A percentile compares a stretch with the other conserved stretches of the same genome.
Conservation (phyloP, 2,329 filamentous ascomycete species). For the Cladosporium oxysporum region DNA sequence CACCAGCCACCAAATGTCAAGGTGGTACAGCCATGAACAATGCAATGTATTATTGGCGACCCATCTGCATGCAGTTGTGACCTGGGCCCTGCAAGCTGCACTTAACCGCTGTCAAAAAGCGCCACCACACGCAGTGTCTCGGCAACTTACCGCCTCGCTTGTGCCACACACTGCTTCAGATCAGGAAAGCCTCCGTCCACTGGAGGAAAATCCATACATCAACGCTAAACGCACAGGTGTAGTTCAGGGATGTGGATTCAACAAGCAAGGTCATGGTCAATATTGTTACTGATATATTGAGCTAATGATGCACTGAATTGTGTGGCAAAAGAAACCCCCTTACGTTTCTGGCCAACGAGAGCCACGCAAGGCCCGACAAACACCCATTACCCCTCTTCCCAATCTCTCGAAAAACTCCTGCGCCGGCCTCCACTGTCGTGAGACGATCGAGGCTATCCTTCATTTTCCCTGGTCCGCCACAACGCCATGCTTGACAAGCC, state of each 20-base stretch:
- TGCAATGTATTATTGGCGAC: background rate
- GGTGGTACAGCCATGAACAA: background rate
- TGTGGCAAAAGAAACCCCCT: conserved; percentile 1
- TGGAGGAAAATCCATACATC: background rate
- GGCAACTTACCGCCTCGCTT: conserved; percentile 4
- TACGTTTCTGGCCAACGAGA: conserved; percentile 1
- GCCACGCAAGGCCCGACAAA: conserved; percentile 5
- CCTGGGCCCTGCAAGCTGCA: background rate
- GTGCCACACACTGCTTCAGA: background rate
- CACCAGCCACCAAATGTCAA: background rate
- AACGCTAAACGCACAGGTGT: background rate
- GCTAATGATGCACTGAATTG: conserved; percentile 5
- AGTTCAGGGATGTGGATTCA: background rate
- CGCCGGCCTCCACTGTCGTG: background rate
- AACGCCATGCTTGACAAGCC: conserved; percentile 9
- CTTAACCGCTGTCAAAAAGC: background rate
- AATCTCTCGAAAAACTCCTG: background rate
- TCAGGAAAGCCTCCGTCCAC: background rate
- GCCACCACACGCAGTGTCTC: background rate
- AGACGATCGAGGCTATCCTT: background rate
- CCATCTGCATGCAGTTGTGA: background rate
- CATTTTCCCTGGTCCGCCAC: background rate
- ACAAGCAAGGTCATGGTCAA: background rate
- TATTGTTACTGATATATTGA: background rate
- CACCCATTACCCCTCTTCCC: conserved; percentile 9